Conservation (phyloP, 306 rosid genomes). For the Lathyrus sativus region DNA sequence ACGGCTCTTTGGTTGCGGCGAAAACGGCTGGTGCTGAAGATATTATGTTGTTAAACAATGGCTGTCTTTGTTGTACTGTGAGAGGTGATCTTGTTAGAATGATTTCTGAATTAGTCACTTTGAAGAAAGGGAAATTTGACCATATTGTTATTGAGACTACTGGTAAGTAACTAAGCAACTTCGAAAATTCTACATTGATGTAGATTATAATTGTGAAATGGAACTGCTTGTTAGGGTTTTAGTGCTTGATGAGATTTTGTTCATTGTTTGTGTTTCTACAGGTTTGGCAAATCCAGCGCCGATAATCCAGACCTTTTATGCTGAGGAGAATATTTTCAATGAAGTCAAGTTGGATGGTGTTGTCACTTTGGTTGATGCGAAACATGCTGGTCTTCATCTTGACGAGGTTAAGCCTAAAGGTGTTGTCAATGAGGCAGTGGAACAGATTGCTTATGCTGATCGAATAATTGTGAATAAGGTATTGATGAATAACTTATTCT, state of each 20-base stretch:
- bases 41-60: constrained; percentile 88
- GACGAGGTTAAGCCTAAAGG: constrained; percentile 93
- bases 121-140: constrained; percentile 85
- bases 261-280: constrained; percentile 34
- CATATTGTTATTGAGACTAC: constrained; percentile 95
- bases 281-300: constrained; percentile 99
- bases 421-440: constrained; percentile 84
- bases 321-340: constrained; percentile 76
- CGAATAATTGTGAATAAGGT: constrained; percentile 97
- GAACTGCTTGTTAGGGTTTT: constrained; percentile 7
- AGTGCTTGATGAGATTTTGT: constrained; percentile 8
- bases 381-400: constrained; percentile 75
- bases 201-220: background rate
- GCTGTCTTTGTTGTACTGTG: constrained; percentile 98
- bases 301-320: constrained; percentile 94
- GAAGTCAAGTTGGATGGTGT: constrained; percentile 96
- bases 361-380: constrained; percentile 94
- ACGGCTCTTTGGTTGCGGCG: constrained; percentile 88
- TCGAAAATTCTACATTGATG: background rate
- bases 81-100: constrained; percentile 96
- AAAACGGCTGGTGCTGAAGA: constrained; percentile 91
- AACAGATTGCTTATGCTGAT: constrained; percentile 95
- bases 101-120: constrained; percentile 74
- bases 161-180: constrained; percentile 41
- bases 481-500: background rate